Evolutionary conservation across 2,329 filamentous ascomycete species (phyloP).

Genomic region (Penicillium sp.): DNA sequence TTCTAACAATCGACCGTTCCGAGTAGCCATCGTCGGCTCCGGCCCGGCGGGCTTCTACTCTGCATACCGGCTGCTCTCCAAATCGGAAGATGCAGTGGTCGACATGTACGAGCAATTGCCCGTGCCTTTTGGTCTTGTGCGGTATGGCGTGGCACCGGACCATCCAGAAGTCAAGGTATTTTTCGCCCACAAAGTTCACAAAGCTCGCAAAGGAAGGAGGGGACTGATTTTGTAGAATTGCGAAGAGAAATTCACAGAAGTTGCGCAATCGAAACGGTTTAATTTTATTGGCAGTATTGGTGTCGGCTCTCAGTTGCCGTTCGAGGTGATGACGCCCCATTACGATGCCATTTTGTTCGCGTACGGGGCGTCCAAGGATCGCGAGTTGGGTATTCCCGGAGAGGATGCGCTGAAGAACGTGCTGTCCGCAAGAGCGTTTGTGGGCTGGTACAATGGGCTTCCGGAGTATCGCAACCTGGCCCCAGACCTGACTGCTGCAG

Average conservation of each 20-base stretch:
- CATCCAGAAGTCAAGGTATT: conserved; percentile 93
- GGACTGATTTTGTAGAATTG: conserved; percentile 64
- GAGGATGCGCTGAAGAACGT: conserved; percentile 66
- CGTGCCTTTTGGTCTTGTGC: conserved; percentile 85
- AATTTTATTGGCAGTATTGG: conserved; percentile 87
- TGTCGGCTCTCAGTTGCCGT: conserved; percentile 66
- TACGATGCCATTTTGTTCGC: conserved; percentile 92
- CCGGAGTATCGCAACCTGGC: conserved; percentile 71
- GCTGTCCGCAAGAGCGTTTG: conserved; percentile 85
- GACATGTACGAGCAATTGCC: conserved; percentile 97
- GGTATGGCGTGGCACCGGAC: conserved; percentile 95
- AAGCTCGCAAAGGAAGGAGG: too few species aligned
- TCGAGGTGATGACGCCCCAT: conserved; percentile 67
- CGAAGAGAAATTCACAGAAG: conserved; percentile 86
- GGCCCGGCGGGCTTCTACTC: conserved; percentile 96
- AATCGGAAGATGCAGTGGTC: conserved; percentile 65
- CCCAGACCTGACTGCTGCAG: conserved; percentile 70
- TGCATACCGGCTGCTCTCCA: conserved; percentile 76
- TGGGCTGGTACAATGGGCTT: conserved; percentile 97
- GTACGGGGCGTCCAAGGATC: conserved; percentile 85
- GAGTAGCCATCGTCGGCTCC: conserved; percentile 85
- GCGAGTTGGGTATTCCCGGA: conserved; percentile 71
- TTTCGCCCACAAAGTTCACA: neutral
- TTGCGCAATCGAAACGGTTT: conserved; percentile 77
- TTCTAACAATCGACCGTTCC: conserved; percentile 55